Conservation (phyloP, 805 yeast species). For the Saccharomycopsis fibuligera region DNA sequence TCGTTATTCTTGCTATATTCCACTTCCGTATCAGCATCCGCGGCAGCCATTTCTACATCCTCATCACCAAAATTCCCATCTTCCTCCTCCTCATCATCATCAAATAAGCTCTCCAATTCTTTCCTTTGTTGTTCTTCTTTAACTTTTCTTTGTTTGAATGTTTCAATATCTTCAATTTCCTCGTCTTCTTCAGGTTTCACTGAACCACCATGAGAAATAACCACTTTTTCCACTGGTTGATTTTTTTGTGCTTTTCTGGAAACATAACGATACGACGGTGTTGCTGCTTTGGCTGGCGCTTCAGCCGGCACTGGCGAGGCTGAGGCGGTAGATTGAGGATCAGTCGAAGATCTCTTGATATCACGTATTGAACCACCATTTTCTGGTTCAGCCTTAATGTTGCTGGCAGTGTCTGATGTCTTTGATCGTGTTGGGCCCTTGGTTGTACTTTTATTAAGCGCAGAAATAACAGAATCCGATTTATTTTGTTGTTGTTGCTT, state of each 20-base stretch:
- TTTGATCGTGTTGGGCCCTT: no score
- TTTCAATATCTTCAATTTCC: conserved; percentile 3
- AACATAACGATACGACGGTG: not conserved
- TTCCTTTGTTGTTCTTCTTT: conserved; percentile 9
- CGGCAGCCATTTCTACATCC: conserved; percentile 3
- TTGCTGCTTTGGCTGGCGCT: not conserved
- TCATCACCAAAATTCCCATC: conserved; percentile 4
- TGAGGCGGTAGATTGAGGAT: no score
- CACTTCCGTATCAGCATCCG: conserved; percentile 18
- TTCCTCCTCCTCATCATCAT: conserved; percentile 22
- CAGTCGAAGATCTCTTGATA: no score
- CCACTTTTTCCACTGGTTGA: conserved; percentile 12
- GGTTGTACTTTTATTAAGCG: conserved; percentile 5
- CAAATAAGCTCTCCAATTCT: conserved; percentile 14
- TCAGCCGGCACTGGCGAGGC: not conserved
- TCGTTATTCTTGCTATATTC: conserved; percentile 25
- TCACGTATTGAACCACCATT: no score
- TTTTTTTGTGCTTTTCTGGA: conserved; percentile 13
- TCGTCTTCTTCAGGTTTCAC: conserved; percentile 6
- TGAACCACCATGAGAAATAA: conserved; percentile 8
- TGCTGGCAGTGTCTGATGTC: not conserved
- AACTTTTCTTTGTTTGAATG: not conserved
- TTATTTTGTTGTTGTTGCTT: conserved; percentile 15
- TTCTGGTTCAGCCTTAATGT: not conserved
- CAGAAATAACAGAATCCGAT: conserved; percentile 23